Base-by-base conservation (phyloP, 352 stramenopile species). In the Pythium insidiosum region DNA sequence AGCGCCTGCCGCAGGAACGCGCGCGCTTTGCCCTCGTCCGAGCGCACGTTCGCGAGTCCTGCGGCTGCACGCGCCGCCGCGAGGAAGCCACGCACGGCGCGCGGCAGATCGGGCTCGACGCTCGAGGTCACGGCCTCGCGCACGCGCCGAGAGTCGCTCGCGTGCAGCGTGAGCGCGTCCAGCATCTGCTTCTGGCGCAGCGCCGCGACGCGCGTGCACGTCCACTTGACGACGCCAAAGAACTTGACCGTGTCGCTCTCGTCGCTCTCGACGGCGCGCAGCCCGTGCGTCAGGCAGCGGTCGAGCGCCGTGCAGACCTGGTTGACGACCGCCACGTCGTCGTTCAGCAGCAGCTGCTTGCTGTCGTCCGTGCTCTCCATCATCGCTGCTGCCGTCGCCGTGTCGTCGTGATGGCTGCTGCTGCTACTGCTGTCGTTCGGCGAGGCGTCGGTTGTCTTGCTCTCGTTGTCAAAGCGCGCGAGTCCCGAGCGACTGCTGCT, bases 201-300 rank as follows among this genome's bases (percentile, higher is more conserved):
- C 12, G 75, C 70, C 49, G 84, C 75, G 29, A 92, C 66, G 28
- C 79, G 62, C 22, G 79, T 86, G 59, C 76, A 92, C 11, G 76
- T 88, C 79, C 79, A 92, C 60, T 92, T 92, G 50, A 85, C 70
- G 4, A 88, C 64, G 15, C 79, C 79, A 37, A 89, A 92, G 60
- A 89, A 92, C 45, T 92, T 85, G 58, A 92, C 79, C 2, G 73
- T 87, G 25, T 73, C 64, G n/a, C 34, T 28, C 36, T 69, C 53
- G 38, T 73, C 63, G 19, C 38, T 60, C 34, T 89, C 74, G 18
- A 89, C 50, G n/a, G 63, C 49, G 5, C 74, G 76, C 25, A 92
- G 61, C 0, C 79, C 76, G 37, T 92, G 79, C 1, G 58, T 58
- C 29, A 84, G 46, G 40, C 79, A 92, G 19, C 70, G 74, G 50